A percentile compares a stretch with the other conserved stretches of the same genome.
Evolutionary conservation across 306 rosid species (phyloP).

Genomic region (Corylus heterophylla): DNA sequence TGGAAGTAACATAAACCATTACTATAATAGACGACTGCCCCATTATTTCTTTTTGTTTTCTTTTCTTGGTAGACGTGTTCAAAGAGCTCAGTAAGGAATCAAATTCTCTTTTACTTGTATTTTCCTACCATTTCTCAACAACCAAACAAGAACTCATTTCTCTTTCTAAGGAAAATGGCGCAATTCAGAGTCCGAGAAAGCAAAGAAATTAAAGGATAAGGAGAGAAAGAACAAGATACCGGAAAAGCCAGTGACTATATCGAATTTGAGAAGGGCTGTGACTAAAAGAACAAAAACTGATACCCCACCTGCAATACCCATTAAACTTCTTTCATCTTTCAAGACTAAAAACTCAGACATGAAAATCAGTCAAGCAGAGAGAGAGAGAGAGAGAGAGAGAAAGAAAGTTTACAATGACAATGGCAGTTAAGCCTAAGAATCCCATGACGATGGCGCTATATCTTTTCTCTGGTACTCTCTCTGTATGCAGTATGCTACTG

Average conservation of each 20-base stretch:
- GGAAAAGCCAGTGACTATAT: slow-evolving; percentile 93
- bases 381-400: not conserved
- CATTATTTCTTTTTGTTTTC: not conserved
- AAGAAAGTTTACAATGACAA: slow-evolving; percentile 59
- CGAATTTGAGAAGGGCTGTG: slow-evolving; percentile 94
- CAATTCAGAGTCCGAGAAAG: not conserved
- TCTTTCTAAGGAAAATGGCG: not conserved
- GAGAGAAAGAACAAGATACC: slow-evolving; percentile 41
- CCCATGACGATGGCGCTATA: slow-evolving; percentile 44
- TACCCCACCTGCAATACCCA: slow-evolving; percentile 62
- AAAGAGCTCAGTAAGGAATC: not conserved
- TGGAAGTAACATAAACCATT: not conserved
- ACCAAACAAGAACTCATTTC: not conserved
- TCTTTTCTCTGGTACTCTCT: not conserved
- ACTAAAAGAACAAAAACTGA: slow-evolving; percentile 71
- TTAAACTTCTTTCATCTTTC: not conserved
- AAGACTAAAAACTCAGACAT: not conserved
- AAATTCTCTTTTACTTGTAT: not conserved
- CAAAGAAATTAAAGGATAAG: not conserved
- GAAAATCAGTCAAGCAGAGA: not conserved
- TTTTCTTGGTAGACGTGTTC: not conserved
- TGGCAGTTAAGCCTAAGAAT: slow-evolving; percentile 79
- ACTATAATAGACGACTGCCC: not conserved
- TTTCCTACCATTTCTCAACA: slow-evolving; percentile 5
- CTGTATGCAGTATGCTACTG: not conserved